These are phyloP conservation scores for Pythium periplocum DNA, from an alignment of 352 stramenopile species.

Conservation along the genomic window DNA sequence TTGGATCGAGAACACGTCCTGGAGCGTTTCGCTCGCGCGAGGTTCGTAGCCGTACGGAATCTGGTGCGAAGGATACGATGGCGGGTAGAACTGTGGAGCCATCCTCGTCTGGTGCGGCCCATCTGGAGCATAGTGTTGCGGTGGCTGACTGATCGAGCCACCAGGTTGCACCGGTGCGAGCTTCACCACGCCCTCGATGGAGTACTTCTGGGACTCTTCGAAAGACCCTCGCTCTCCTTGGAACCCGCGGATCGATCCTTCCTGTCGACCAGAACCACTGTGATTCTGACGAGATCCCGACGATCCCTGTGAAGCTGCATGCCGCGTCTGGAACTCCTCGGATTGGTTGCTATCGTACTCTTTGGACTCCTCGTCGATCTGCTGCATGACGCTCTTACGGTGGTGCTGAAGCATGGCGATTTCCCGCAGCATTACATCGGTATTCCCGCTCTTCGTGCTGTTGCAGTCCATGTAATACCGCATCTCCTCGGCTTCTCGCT, in stretches of 20 bases:
- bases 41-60: too few relatives aligned
- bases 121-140: too few relatives aligned
- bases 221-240: neutral
- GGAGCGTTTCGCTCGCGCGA: slow-evolving; percentile 29
- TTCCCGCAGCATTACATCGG: slow-evolving; percentile 7
- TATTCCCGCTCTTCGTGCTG: too few relatives aligned
- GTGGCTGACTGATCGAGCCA: too few relatives aligned
- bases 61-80: too few relatives aligned
- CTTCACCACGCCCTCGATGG: slow-evolving; percentile 48
- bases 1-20: slow-evolving; percentile 61
- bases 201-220: slow-evolving; percentile 22
- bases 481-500: slow-evolving; percentile 9
- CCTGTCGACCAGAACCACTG: too few relatives aligned
- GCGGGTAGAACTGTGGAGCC: too few relatives aligned
- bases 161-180: neutral
- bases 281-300: neutral
- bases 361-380: slow-evolving; percentile 36
- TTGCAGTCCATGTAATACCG: neutral
- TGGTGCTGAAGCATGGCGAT: slow-evolving; percentile 41
- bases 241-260: neutral
- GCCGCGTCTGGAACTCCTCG: too few relatives aligned
- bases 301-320: too few relatives aligned
- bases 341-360: neutral
- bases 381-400: slow-evolving; percentile 31
- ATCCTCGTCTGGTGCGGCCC: too few relatives aligned